These are phyloP conservation scores for Exophiala spinifera DNA, from an alignment of 2,329 filamentous ascomycete species.

Conservation along the genomic window DNA sequence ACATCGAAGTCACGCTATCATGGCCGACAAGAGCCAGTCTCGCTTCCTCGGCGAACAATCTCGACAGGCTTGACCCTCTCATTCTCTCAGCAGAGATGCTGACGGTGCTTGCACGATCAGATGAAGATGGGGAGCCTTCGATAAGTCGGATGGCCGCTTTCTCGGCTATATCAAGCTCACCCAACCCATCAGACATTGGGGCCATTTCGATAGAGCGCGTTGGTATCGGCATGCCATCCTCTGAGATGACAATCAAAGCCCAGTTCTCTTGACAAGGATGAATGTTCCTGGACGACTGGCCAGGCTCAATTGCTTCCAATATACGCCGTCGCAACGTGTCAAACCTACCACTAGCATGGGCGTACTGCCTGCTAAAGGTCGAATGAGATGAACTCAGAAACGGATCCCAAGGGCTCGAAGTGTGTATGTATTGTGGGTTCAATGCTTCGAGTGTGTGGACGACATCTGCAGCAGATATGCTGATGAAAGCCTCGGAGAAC, in stretches of 20 bases:
- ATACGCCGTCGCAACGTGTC: constrained; percentile 24
- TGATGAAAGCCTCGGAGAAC: constrained; percentile 2
- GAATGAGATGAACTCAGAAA: constrained; percentile 23
- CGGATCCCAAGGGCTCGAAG: constrained; percentile 48
- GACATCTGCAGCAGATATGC: constrained; percentile 26
- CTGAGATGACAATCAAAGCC: constrained; percentile 16
- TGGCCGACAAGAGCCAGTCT: constrained; percentile 19
- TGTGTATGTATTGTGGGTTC: constrained; percentile 72
- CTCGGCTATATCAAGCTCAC: constrained; percentile 18
- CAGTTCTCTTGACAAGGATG: constrained; percentile 28
- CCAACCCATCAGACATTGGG: background rate
- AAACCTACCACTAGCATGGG: constrained; percentile 20
- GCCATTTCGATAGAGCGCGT: no score
- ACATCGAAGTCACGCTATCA: constrained; percentile 23
- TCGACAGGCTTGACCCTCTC: constrained; percentile 5
- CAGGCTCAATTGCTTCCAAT: constrained; percentile 25
- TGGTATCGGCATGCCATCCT: constrained; percentile 9
- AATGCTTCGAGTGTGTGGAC: constrained; percentile 41
- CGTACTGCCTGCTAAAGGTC: constrained; percentile 23
- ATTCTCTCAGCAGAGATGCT: background rate
- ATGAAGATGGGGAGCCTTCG: constrained; percentile 2
- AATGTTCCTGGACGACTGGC: constrained; percentile 24
- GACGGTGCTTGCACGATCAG: background rate
- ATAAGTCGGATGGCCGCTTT: constrained; percentile 24
- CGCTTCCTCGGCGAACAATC: constrained; percentile 18